These are phyloP conservation scores for Stemphylium vesicarium DNA, from an alignment of 2,329 filamentous ascomycete genomes.

Conservation along the genomic window DNA sequence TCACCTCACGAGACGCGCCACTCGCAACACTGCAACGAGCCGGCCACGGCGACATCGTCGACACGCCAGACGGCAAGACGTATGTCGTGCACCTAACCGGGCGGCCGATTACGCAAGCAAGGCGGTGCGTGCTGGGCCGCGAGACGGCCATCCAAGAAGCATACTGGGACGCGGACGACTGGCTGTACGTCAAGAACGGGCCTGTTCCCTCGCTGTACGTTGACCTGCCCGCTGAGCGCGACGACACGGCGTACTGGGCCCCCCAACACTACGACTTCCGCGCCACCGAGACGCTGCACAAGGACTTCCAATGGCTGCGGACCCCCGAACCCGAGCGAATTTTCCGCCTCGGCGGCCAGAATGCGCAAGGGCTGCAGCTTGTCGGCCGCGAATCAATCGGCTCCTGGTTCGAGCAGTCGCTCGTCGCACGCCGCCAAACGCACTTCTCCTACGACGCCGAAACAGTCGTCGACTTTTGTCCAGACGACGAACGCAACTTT, in stretches of 20 bases:
- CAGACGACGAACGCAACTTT: slow-evolving; percentile 65
- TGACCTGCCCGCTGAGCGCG: slow-evolving; percentile 35
- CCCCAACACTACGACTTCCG: slow-evolving; percentile 57
- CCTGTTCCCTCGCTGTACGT: slow-evolving; percentile 53
- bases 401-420: slow-evolving; percentile 58
- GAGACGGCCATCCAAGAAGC: slow-evolving; percentile 61
- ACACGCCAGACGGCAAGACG: slow-evolving; percentile 41
- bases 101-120: slow-evolving; percentile 41
- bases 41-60: slow-evolving; percentile 48
- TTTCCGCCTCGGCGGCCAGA: slow-evolving; percentile 53
- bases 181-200: slow-evolving; percentile 67
- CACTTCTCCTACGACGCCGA: slow-evolving; percentile 68
- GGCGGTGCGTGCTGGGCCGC: slow-evolving; percentile 46
- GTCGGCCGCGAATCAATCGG: slow-evolving; percentile 60
- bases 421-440: slow-evolving; percentile 62
- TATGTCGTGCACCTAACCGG: slow-evolving; percentile 46
- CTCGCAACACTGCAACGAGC: slow-evolving; percentile 42
- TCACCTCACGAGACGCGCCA: slow-evolving; percentile 49
- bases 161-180: slow-evolving; percentile 65
- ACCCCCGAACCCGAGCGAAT: slow-evolving; percentile 58
- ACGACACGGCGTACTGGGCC: slow-evolving; percentile 47
- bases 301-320: slow-evolving; percentile 64
- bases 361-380: slow-evolving; percentile 54
- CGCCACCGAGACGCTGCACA: slow-evolving; percentile 54
- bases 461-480: slow-evolving; percentile 61